Evolutionary conservation across 441 rosid genomes (phyloP).

Genomic region (Sinapis alba): DNA sequence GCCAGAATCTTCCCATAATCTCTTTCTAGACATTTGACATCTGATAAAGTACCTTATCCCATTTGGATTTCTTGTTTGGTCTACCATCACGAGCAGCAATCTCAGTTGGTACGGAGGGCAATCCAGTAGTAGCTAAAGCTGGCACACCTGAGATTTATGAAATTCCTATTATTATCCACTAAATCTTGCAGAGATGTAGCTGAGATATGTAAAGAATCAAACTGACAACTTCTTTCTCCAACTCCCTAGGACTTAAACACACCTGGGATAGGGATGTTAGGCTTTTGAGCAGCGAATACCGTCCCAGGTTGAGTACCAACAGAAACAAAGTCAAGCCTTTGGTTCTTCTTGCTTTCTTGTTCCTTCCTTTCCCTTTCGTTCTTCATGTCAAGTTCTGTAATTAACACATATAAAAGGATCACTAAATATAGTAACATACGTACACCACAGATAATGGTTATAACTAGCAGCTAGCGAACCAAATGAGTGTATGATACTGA

Average conservation of each 20-base stretch:
- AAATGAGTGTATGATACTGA: neutral
- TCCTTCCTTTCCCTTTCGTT: conserved; percentile 89
- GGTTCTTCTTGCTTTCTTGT: conserved; percentile 83
- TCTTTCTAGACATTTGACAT: conserved; percentile 3
- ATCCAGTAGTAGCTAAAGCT: conserved; percentile 52
- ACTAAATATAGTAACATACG: neutral
- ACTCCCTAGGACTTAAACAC: neutral
- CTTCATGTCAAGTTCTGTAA: conserved; percentile 81
- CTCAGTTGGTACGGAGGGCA: conserved; percentile 50
- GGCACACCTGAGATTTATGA: conserved; percentile 40
- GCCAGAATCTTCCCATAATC: neutral
- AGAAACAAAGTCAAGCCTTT: conserved; percentile 76
- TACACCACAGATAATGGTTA: neutral
- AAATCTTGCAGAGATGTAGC: conserved; percentile 10
- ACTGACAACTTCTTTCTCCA: neutral
- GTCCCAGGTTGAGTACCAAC: conserved; percentile 68
- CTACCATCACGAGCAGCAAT: conserved; percentile 65
- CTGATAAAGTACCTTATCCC: conserved; percentile 79
- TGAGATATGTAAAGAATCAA: conserved; percentile 15
- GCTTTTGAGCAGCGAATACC: conserved; percentile 56
- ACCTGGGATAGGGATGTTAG: conserved; percentile 75
- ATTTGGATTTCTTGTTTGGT: conserved; percentile 91
- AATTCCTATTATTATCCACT: conserved; percentile 36
- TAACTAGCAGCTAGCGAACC: neutral
- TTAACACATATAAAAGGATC: conserved; percentile 20